A percentile compares a stretch with the other conserved stretches of the same genome.
Conservation (phyloP, 768 basidiomycete species). For the Steccherinum ochraceum region DNA sequence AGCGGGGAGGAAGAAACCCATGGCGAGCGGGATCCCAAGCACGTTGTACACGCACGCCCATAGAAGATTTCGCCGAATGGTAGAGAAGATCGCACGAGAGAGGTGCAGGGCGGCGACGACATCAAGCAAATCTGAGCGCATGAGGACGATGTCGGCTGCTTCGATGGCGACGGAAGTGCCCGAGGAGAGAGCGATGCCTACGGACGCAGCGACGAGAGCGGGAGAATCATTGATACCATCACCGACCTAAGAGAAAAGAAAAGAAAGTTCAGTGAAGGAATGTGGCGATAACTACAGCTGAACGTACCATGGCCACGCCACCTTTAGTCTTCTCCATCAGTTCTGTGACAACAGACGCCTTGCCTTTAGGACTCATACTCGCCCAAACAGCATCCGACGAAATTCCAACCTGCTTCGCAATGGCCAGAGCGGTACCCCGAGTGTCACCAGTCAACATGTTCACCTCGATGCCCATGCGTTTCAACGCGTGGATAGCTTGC, state of each 20-base stretch:
- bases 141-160: slow-evolving; percentile 96
- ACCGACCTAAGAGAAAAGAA: slow-evolving; percentile 58
- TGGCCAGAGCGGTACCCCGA: slow-evolving; percentile 75
- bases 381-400: slow-evolving; percentile 79
- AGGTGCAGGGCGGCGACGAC: slow-evolving; percentile 96
- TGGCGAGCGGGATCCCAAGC: slow-evolving; percentile 91
- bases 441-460: slow-evolving; percentile 94
- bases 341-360: slow-evolving; percentile 79
- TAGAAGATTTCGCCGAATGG: slow-evolving; percentile 87
- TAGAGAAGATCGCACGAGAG: slow-evolving; percentile 79
- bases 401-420: slow-evolving; percentile 90
- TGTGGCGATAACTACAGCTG: not conserved
- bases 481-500: slow-evolving; percentile 74
- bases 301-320: slow-evolving; percentile 81
- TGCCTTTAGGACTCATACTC: slow-evolving; percentile 92
- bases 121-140: slow-evolving; percentile 94
- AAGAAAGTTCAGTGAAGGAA: slow-evolving; percentile 1
- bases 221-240: slow-evolving; percentile 99
- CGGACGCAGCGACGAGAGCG: slow-evolving; percentile 90
- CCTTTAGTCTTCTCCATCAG: slow-evolving; percentile 62
- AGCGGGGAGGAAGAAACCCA: slow-evolving; percentile 92
- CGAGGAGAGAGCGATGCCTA: slow-evolving; percentile 93
- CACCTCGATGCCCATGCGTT: slow-evolving; percentile 88
- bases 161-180: slow-evolving; percentile 98
- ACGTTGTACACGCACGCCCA: slow-evolving; percentile 97